Percentiles rank a stretch among this genome's conserved stretches.
phyloP scores from a whole-genome alignment of 2,329 filamentous ascomycete species.

The Neoarthrinium moseri region DNA sequence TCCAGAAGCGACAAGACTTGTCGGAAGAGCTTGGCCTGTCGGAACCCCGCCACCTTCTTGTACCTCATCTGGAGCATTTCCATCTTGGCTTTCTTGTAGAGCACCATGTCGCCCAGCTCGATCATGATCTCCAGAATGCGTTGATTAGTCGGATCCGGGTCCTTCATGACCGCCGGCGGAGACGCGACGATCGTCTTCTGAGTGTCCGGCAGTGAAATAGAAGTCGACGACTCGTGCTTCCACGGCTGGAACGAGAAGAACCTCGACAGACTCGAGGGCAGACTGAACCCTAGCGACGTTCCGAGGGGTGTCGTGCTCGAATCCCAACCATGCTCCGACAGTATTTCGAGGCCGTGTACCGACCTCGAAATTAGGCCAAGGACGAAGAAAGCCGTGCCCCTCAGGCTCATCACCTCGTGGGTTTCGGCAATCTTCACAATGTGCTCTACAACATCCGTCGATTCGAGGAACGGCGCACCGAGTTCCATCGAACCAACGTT shows the following conservation, averaged over 20 bases:
- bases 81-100: slow-evolving; percentile 81
- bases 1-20: slow-evolving; percentile 84
- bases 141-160: slow-evolving; percentile 62
- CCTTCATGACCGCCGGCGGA: slow-evolving; percentile 55
- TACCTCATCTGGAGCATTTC: slow-evolving; percentile 78
- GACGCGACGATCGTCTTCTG: slow-evolving; percentile 52
- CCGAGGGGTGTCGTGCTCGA: slow-evolving; percentile 83
- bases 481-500: slow-evolving; percentile 99
- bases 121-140: slow-evolving; percentile 82
- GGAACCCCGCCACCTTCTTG: slow-evolving; percentile 73
- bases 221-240: slow-evolving; percentile 48
- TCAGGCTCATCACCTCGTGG: slow-evolving; percentile 86
- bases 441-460: slow-evolving; percentile 80
- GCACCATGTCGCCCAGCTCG: slow-evolving; percentile 88
- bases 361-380: slow-evolving; percentile 90
- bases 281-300: slow-evolving; percentile 80
- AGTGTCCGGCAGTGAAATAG: slow-evolving; percentile 46
- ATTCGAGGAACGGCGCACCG: slow-evolving; percentile 89
- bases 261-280: slow-evolving; percentile 75
- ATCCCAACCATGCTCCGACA: slow-evolving; percentile 90
- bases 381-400: slow-evolving; percentile 96
- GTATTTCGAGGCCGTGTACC: slow-evolving; percentile 85
- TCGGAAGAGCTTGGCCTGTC: slow-evolving; percentile 74
- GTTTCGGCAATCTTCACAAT: slow-evolving; percentile 86
- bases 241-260: slow-evolving; percentile 71